A percentile compares a stretch with the other conserved stretches of the same genome.
Evolutionary conservation across 208 protist genomes (phyloP).

Genomic region (Trypanosoma rangeli): DNA sequence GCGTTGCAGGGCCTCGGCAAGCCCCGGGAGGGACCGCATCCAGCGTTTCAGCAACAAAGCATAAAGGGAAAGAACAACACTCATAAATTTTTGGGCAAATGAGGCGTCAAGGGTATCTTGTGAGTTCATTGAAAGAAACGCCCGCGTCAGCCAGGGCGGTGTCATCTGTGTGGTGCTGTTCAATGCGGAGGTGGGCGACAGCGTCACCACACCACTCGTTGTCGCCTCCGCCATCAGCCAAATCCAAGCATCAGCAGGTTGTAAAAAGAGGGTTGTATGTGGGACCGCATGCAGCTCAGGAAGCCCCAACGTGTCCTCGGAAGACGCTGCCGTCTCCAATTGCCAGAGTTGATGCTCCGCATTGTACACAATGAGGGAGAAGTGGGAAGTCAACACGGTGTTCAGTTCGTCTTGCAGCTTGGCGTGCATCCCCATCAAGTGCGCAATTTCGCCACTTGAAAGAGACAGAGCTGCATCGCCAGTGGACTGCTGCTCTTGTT

Average conservation of each 20-base stretch:
- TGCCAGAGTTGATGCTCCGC: slow-evolving; percentile 41
- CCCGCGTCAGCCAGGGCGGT: slow-evolving; percentile 17
- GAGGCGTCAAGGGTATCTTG: slow-evolving; percentile 11
- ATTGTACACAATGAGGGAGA: slow-evolving; percentile 37
- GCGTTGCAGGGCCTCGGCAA: not conserved
- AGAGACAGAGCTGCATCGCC: not conserved
- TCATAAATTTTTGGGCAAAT: slow-evolving; percentile 13
- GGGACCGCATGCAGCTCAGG: slow-evolving; percentile 35
- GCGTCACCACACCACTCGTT: not conserved
- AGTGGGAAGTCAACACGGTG: slow-evolving; percentile 18
- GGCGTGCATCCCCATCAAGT: slow-evolving; percentile 6
- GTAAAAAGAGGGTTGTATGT: slow-evolving; percentile 32
- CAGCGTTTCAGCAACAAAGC: slow-evolving; percentile 29
- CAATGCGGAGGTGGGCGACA: not conserved
- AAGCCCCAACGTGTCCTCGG: slow-evolving; percentile 1
- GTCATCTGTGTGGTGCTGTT: not conserved
- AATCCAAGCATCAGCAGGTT: slow-evolving; percentile 36
- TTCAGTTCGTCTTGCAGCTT: slow-evolving; percentile 12
- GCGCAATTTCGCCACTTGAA: not conserved
- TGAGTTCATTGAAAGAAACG: slow-evolving; percentile 22
- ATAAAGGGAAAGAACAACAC: slow-evolving; percentile 4
- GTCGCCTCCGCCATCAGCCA: slow-evolving; percentile 40
- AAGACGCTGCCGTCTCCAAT: slow-evolving; percentile 5
- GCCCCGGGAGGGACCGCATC: slow-evolving; percentile 19
- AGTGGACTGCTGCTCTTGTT: not conserved